Evolutionary conservation across 2,329 filamentous ascomycete species (phyloP).

Genomic region (Ophiocordyceps camponoti-leonardi): DNA sequence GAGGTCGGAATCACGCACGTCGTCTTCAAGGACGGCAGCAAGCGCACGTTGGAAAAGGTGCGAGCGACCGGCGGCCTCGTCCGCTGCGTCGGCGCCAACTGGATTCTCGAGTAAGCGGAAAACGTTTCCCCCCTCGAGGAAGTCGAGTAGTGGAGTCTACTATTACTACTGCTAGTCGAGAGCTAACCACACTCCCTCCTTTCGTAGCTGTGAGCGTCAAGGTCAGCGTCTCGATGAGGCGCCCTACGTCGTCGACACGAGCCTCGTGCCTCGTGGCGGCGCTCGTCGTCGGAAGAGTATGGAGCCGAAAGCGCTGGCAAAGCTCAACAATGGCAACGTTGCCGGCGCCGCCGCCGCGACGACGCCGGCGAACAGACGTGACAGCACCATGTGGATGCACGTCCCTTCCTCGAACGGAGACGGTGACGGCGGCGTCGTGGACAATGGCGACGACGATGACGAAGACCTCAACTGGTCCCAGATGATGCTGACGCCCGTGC

Average conservation of each 20-base stretch:
- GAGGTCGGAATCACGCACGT: conserved; percentile 74
- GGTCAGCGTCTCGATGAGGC: conserved; percentile 62
- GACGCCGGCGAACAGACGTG: conserved; percentile 33
- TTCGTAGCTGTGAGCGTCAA: conserved; percentile 39
- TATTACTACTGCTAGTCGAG: no score
- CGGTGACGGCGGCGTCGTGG: conserved; percentile 14
- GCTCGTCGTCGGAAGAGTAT: conserved; percentile 63
- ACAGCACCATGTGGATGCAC: conserved; percentile 37
- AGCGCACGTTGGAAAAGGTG: conserved; percentile 67
- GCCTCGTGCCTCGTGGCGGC: conserved; percentile 50
- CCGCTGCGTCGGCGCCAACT: conserved; percentile 72
- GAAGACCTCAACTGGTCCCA: conserved; percentile 23
- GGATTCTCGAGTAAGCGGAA: conserved; percentile 63
- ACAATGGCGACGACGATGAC: conserved; percentile 15
- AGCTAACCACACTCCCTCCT: no score
- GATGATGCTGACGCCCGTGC: conserved; percentile 34
- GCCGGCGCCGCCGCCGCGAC: conserved; percentile 24
- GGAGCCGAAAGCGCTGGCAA: conserved; percentile 55
- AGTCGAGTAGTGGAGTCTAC: no score
- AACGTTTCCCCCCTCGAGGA: neutral
- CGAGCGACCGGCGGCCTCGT: conserved; percentile 55
- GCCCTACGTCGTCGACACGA: conserved; percentile 51
- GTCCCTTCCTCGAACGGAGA: conserved; percentile 29
- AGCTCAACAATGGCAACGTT: conserved; percentile 48
- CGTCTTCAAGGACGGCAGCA: conserved; percentile 74